Evolutionary conservation across 352 stramenopile genomes (phyloP).

Genomic region (Globisporangium megalacanthum): DNA sequence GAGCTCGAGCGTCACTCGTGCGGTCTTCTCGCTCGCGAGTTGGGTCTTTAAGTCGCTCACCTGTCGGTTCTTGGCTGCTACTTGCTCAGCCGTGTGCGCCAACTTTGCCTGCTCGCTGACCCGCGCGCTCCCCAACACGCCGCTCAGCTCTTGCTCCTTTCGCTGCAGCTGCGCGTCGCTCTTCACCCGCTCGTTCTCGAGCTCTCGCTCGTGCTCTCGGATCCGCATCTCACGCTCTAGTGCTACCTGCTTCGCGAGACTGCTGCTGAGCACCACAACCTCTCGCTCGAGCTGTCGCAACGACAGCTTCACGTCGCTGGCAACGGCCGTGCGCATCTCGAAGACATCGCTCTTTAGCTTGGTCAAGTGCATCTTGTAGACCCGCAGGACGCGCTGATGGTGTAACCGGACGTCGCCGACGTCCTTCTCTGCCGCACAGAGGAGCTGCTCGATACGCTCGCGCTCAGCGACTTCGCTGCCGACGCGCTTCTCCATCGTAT

Average conservation of each 20-base stretch:
- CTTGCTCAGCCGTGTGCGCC: conserved; percentile 28
- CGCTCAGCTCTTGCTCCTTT: conserved; percentile 52
- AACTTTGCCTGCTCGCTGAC: conserved; percentile 60
- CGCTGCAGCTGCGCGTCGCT: conserved; percentile 34
- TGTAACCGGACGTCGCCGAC: conserved; percentile 16
- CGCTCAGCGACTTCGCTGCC: conserved; percentile 28
- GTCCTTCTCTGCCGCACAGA: conserved; percentile 19
- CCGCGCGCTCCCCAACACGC: conserved; percentile 30
- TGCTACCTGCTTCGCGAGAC: conserved; percentile 23
- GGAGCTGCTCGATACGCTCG: conserved; percentile 15
- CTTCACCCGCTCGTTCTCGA: conserved; percentile 33
- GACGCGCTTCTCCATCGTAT: conserved; percentile 37
- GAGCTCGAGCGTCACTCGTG: conserved; percentile 23
- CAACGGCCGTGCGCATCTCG: conserved; percentile 25
- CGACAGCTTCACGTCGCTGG: conserved; percentile 26
- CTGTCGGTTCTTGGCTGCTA: conserved; percentile 38
- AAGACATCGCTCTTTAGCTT: conserved; percentile 24
- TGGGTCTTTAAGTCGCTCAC: conserved; percentile 25
- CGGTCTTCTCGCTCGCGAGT: conserved; percentile 18
- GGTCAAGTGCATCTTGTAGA: conserved; percentile 25
- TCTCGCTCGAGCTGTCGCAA: conserved; percentile 30
- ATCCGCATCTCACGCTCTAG: conserved; percentile 17
- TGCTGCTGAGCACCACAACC: conserved; percentile 11
- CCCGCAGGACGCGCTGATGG: conserved; percentile 19
- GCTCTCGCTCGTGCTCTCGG: conserved; percentile 16